Conservation (phyloP, 2,329 filamentous ascomycete genomes). For the Trichophyton mentagrophytes region DNA sequence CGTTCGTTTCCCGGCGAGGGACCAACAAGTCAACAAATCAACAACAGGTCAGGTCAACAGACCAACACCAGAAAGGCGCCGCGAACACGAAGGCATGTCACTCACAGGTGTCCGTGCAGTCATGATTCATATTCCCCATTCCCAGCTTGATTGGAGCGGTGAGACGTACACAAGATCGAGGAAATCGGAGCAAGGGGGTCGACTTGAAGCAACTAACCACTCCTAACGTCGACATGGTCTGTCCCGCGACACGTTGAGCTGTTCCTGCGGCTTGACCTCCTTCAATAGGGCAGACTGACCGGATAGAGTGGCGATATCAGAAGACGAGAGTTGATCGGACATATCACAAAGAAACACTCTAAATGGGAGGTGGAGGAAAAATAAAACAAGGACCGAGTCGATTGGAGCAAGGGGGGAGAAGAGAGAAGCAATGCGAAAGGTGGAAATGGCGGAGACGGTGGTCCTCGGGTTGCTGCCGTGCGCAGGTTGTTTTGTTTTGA, state of each 20-base stretch:
- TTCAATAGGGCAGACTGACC: background rate
- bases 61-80: no score
- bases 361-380: background rate
- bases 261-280: background rate
- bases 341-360: background rate
- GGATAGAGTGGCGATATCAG: background rate
- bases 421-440: background rate
- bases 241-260: background rate
- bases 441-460: background rate
- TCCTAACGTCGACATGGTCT: background rate
- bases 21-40: no score
- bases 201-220: background rate
- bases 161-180: background rate
- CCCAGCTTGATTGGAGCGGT: background rate
- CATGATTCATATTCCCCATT: background rate
- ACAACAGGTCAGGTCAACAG: no score
- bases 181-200: background rate
- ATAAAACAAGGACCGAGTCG: background rate
- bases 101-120: background rate
- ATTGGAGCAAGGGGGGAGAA: background rate
- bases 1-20: no score
- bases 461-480: background rate
- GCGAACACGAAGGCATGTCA: background rate
- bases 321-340: background rate
- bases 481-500: background rate